Evolutionary conservation across 2,329 filamentous ascomycete species (phyloP), one percentile per base, ranked within the genome.

Genomic region (Hymenoscyphus repandus): DNA sequence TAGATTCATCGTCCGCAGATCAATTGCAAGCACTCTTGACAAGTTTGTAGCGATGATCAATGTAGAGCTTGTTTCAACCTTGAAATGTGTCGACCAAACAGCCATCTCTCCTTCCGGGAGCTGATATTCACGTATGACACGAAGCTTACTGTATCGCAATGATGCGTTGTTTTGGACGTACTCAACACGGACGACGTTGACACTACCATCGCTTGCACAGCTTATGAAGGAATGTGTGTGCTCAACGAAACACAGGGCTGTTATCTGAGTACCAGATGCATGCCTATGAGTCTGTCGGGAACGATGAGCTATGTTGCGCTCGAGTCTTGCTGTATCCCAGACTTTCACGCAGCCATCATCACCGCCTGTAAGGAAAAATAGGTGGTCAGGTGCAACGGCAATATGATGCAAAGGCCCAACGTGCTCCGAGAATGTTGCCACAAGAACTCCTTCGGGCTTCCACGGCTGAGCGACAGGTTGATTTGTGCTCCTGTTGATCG

Each of bases 221-320:
- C 88, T 95, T 54, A 96, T 78, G 65, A 99, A 97, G 18, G 88
- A 91, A 67, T 97, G 90, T 0, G 91, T 96, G 58, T 90, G 88
- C 64, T 97, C 91, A 36, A 99, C 82, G 65, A 99, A 97, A 60
- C 89, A 91, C 18, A 99, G 69, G 12, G 88, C 85, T 30, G 89
- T 83, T 2, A 97, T 86, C 52, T 82, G 86, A 0, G 84, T 79
- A 1, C 84, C 86, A 1, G 79, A 70, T 0, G 78, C 79, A 61
- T 96, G 88, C 51, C 78, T 84, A 69, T 96, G 86, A 0, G 88
- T 95, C 64, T 95, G 88, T 18, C 92, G 80, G 27, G 93, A 90
- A 39, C 90, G 82, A 62, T 95, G 87, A 0, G 88, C 86, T 45
- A 97, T 82, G 65, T 96, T 97, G 40, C 90, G 86, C 69, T 99